phyloP scores from a whole-genome alignment of 2,329 filamentous ascomycete genomes.

The Fusarium virguliforme region DNA sequence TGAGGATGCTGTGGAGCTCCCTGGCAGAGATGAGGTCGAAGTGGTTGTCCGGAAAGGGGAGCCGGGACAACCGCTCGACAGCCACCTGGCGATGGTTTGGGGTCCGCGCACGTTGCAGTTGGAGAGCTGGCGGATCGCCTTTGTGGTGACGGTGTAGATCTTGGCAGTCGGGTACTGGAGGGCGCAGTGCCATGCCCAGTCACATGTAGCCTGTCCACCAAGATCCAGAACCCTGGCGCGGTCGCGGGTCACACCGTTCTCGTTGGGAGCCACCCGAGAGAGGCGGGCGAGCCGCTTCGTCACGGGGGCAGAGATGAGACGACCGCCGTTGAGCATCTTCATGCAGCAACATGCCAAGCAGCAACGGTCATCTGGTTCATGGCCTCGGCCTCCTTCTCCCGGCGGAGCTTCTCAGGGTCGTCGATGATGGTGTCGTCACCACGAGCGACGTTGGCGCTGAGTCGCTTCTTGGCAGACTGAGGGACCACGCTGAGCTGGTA shows the following conservation, averaged over 20 bases:
- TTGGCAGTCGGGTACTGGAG: conserved; percentile 87
- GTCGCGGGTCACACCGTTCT: conserved; percentile 63
- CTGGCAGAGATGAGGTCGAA: conserved; percentile 95
- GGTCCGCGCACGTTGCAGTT: conserved; percentile 87
- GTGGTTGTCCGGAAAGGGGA: conserved; percentile 88
- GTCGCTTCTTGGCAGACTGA: conserved; percentile 79
- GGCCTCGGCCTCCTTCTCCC: conserved; percentile 86
- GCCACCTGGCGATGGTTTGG: conserved; percentile 88
- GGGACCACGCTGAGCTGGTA: conserved; percentile 82
- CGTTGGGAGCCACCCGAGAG: conserved; percentile 64
- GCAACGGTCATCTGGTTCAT: conserved; percentile 78
- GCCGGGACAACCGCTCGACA: conserved; percentile 81
- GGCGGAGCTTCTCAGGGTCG: conserved; percentile 74
- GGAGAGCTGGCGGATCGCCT: conserved; percentile 77
- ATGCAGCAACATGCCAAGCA: conserved; percentile 74
- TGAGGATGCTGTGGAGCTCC: conserved; percentile 87
- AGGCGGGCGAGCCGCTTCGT: conserved; percentile 73
- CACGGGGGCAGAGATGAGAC: conserved; percentile 75
- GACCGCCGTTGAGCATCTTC: conserved; percentile 76
- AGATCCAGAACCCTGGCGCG: conserved; percentile 85
- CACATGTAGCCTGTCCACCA: conserved; percentile 86
- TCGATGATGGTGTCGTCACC: conserved; percentile 77
- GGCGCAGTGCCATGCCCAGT: conserved; percentile 97
- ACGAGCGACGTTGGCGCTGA: conserved; percentile 80
- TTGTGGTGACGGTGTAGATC: conserved; percentile 89